These are phyloP conservation scores for Extremus antarcticus DNA, from an alignment of 495 filamentous ascomycete genomes.

Conservation along the genomic window DNA sequence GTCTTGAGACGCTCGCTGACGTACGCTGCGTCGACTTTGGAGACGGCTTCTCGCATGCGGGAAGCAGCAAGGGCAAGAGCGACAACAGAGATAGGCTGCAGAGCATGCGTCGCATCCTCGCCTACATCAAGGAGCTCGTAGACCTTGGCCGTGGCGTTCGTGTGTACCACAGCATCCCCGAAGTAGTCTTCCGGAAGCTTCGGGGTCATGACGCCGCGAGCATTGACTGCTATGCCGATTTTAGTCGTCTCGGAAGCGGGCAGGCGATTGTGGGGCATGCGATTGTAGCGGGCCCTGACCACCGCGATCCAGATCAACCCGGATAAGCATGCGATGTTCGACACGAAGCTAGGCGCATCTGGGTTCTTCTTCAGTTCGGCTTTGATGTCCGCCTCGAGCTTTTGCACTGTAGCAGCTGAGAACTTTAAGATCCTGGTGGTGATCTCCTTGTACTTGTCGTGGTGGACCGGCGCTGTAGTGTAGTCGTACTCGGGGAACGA, in stretches of 20 bases:
- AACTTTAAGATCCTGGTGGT: conserved; percentile 1
- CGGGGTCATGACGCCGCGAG: neutral
- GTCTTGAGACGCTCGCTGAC: neutral
- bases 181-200: conserved; percentile 4
- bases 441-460: neutral
- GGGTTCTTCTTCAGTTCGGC: neutral
- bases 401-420: neutral
- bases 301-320: conserved; percentile 4
- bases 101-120: neutral
- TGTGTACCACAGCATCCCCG: conserved; percentile 3
- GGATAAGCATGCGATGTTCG: conserved; percentile 1
- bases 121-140: neutral
- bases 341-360: neutral
- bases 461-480: neutral
- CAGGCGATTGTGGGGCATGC: neutral
- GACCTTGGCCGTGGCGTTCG: neutral
- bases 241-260: neutral
- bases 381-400: neutral
- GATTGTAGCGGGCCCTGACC: neutral
- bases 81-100: neutral
- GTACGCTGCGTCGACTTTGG: neutral
- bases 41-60: conserved; percentile 1
- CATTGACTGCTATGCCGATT: conserved; percentile 3
- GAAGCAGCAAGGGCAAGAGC: neutral
- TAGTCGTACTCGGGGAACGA: conserved; percentile 6